Base-by-base conservation (phyloP, 441 rosid species). In the Populus hybrid region DNA sequence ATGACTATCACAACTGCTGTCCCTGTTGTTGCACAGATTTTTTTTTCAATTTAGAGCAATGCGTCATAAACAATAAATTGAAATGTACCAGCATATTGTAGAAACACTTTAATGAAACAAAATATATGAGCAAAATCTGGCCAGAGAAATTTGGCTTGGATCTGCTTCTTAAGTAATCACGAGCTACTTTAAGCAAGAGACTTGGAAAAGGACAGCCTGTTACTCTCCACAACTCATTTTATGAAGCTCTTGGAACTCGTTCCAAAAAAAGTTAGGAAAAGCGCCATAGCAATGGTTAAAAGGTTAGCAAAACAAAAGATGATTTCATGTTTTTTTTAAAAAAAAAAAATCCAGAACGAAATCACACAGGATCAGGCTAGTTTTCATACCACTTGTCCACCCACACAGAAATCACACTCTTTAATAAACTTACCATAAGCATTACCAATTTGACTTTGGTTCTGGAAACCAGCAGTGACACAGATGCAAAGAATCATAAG, bases 401-500 rank as follows among this genome's bases (percentile, higher is more conserved):
- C 6, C 57, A 14, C 19, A 46, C 57, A 46, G 19, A 46, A 14
- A 46, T 46, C 18, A 14, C 6, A 46, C 6, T 46, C 57, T 46
- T 46, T 14, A n/a, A 59, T n/a, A 21, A 76, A 70, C 85, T 74
- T 85, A 92, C 99, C 99, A 40, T 92, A 93, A 67, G 99, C 99
- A 82, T 95, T 95, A 72, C 98, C 99, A 66, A 95, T 95, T 85
- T 95, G 98, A 87, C 80, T 93, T 83, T 95, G 86, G 76, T 95
- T 91, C 85, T 87, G 87, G 86, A 95, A 95, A 42, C 97, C 93
- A 75, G 94, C 97, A 16, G 99, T 95, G 70, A 93, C 98, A 0
- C 94, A 88, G n/a, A 95, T 91, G 88, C 99, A 95, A 26, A 93
- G 97, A 74, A 95, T 61, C 98, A 95, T 93, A 66, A 95, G 93